These are phyloP conservation scores for Trichoderma erinaceum DNA, from an alignment of 495 filamentous ascomycete genomes.

Conservation along the genomic window DNA sequence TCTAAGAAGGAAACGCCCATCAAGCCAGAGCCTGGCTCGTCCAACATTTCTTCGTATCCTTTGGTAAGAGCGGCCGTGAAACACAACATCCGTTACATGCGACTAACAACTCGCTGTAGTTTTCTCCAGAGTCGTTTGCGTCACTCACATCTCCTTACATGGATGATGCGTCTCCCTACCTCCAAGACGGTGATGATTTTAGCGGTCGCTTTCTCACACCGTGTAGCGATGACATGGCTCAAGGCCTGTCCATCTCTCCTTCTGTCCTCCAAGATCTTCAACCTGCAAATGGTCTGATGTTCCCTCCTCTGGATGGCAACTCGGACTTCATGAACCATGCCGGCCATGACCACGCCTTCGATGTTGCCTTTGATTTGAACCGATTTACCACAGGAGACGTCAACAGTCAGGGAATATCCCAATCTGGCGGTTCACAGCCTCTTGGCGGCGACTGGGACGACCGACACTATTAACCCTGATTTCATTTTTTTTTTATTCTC, in stretches of 20 bases:
- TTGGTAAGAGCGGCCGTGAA: slow-evolving; percentile 29
- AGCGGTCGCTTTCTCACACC: slow-evolving; percentile 33
- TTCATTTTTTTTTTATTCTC: not conserved
- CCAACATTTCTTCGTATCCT: slow-evolving; percentile 19
- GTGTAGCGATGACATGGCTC: slow-evolving; percentile 37
- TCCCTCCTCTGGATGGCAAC: slow-evolving; percentile 6
- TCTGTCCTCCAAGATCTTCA: slow-evolving; percentile 7
- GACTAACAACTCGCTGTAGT: not conserved
- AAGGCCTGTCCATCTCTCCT: slow-evolving; percentile 24
- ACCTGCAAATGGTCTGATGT: not conserved
- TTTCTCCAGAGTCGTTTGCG: slow-evolving; percentile 13
- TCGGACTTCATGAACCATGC: slow-evolving; percentile 8
- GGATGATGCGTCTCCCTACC: slow-evolving; percentile 16
- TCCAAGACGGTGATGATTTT: slow-evolving; percentile 18
- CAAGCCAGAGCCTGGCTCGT: slow-evolving; percentile 23
- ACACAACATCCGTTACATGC: not conserved
- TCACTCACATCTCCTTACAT: slow-evolving; percentile 17
- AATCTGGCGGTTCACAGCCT: not conserved
- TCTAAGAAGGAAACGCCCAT: slow-evolving; percentile 27
- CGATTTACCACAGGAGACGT: not conserved
- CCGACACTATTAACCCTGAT: not conserved
- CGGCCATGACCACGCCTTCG: slow-evolving; percentile 7
- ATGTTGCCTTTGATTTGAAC: slow-evolving; percentile 14
- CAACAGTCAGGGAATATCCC: not conserved
- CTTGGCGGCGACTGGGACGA: slow-evolving; percentile 13